phyloP scores from a whole-genome alignment of 441 rosid species.

The Euphorbia schlechtendalii region DNA sequence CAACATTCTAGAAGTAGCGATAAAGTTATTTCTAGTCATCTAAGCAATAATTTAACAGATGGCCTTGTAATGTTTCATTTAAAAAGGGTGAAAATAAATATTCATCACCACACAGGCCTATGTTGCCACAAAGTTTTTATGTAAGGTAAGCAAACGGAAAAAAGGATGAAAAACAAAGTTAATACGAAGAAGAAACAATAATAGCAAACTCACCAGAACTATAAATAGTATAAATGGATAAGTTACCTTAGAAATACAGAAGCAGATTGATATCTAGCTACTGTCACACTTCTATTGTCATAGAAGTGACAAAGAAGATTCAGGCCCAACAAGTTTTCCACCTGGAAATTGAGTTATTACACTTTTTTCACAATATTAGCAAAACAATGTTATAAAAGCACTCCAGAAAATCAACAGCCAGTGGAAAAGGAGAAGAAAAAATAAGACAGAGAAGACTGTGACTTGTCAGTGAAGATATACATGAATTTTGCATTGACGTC shows the following conservation, averaged over 20 bases:
- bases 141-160: neutral
- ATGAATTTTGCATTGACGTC: neutral
- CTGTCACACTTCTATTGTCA: slow-evolving; percentile 49
- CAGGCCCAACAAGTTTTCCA: slow-evolving; percentile 74
- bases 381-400: neutral
- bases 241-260: slow-evolving; percentile 66
- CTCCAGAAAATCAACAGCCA: neutral
- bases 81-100: neutral
- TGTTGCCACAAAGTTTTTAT: neutral
- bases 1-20: neutral
- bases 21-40: neutral
- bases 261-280: slow-evolving; percentile 63
- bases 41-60: neutral
- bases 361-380: slow-evolving; percentile 13
- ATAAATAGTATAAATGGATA: slow-evolving; percentile 9
- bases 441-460: neutral
- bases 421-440: neutral
- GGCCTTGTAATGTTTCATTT: neutral
- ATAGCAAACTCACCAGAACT: neutral
- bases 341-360: slow-evolving; percentile 38
- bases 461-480: neutral
- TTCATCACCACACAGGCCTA: neutral
- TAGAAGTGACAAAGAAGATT: slow-evolving; percentile 57
- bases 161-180: neutral
- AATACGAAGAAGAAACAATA: neutral